Evolutionary conservation across 176 grass and related monocot genomes (phyloP), one percentile per base, ranked within the genome.

Genomic region (Chrysopogon serrulatus): DNA sequence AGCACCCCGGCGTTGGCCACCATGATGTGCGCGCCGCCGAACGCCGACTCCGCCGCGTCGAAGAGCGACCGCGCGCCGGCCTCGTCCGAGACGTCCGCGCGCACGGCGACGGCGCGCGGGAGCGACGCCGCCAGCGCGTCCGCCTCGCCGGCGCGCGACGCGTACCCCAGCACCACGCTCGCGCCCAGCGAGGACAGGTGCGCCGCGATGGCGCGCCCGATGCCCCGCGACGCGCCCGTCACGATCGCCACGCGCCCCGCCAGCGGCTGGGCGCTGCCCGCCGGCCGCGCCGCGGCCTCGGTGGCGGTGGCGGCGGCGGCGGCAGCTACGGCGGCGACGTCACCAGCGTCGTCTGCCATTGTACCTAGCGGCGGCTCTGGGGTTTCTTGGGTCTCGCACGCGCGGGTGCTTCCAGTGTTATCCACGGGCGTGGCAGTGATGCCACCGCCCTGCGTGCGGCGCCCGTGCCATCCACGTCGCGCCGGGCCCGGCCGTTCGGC

Each of bases 121-220:
- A 91, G 88, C 11, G 44, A 31, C 11, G 83, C 42, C 10, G 81
- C 81, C n/a, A 87, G 80, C 27, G 43, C 77, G 63, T 77, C 39
- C 1, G 86, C 83, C 19, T 90, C 75, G 3, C 19, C 28, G 8
- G 80, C 16, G 53, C 90, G 66, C 19, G 86, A 81, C 51, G 88
- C 60, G 76, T 89, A 94, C 5, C 67, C 83, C 4, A 91, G 75
- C 26, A 94, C 92, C 2, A 94, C n/a, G 69, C 86, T 94, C 12
- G 92, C 92, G 37, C 92, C 92, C 2, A 94, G 89, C 19, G 83
- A 42, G 3, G 89, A 81, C 0, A 94, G 86, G 86, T 89, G 92
- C 36, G 53, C 47, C 16, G 86, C 86, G 34, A 94, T 91, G 79
- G 73, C 89, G 19, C 92, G 86, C 1, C 89, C 85, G 71, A 90